These are phyloP conservation scores for Moniliella sp. DNA, from an alignment of 1,284 basidiomycete genomes.

Conservation along the genomic window DNA sequence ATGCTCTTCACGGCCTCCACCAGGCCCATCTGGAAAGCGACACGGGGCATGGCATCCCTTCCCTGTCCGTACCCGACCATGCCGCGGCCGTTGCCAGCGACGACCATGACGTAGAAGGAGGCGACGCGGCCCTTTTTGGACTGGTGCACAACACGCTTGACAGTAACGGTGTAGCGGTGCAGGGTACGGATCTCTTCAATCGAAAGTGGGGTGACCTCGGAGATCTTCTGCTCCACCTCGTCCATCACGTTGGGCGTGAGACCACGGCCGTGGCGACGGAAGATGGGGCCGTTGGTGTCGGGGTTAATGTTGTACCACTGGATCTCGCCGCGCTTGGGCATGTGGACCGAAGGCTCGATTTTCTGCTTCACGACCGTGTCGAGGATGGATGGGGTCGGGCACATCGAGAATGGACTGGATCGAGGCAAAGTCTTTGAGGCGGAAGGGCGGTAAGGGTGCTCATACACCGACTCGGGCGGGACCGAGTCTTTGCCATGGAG, in stretches of 20 bases:
- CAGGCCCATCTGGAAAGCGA: constrained; percentile 49
- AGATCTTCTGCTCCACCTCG: constrained; percentile 1
- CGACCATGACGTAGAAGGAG: constrained; percentile 47
- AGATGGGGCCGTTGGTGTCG: constrained; percentile 1
- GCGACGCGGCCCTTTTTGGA: constrained; percentile 65
- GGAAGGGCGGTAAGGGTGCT: too few species aligned
- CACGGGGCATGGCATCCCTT: constrained; percentile 48
- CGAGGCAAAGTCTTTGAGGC: background rate
- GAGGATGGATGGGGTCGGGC: constrained; percentile 2
- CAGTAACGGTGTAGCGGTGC: constrained; percentile 22
- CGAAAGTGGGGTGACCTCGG: constrained; percentile 24
- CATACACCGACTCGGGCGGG: too few species aligned
- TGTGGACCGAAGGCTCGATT: background rate
- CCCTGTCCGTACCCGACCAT: constrained; percentile 75
- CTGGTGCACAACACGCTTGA: constrained; percentile 49
- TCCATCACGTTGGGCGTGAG: background rate
- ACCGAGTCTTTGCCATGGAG: too few species aligned
- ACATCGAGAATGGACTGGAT: constrained; percentile 1
- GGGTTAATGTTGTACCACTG: constrained; percentile 1
- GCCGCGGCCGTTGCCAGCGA: constrained; percentile 63
- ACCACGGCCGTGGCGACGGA: background rate
- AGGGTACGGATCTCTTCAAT: constrained; percentile 17
- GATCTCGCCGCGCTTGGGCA: background rate
- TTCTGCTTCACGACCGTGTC: background rate
- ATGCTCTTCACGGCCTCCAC: constrained; percentile 62